Evolutionary conservation across 371 early-diverging fungal genomes (phyloP).

Genomic region (Apophysomyces sp.): DNA sequence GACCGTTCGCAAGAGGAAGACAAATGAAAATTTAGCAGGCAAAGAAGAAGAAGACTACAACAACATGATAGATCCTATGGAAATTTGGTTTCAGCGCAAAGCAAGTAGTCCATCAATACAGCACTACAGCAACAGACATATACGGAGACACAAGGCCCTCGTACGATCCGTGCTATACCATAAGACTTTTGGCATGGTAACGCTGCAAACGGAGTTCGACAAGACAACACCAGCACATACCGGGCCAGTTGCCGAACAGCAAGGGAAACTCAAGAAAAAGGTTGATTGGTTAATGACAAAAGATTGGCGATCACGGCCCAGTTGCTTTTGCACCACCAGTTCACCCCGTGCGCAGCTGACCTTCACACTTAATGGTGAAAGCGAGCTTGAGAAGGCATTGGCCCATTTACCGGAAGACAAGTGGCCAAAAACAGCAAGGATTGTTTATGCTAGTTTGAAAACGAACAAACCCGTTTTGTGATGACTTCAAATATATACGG

Average conservation of each 20-base stretch:
- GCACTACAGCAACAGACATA: not conserved
- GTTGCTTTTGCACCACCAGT: not conserved
- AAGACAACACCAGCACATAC: not conserved
- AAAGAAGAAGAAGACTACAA: not conserved
- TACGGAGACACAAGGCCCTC: too few species aligned
- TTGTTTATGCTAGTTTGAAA: not conserved
- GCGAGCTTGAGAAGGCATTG: constrained; percentile 1
- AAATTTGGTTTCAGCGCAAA: not conserved
- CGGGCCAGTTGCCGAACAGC: not conserved
- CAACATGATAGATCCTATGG: not conserved
- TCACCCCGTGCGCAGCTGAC: not conserved
- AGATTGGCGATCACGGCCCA: not conserved
- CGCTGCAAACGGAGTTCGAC: not conserved
- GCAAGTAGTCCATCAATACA: not conserved
- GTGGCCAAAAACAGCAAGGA: not conserved
- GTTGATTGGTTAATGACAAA: not conserved
- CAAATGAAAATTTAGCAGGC: not conserved
- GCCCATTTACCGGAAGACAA: not conserved
- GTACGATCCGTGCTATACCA: too few species aligned
- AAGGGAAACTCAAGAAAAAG: not conserved
- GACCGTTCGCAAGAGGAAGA: not conserved
- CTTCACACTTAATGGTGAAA: not conserved
- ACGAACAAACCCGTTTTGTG: not conserved
- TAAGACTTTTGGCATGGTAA: too few species aligned
- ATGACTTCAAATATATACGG: too few species aligned